Conservation (phyloP, 139 green algal species). For the Desmodesmus armatus region DNA sequence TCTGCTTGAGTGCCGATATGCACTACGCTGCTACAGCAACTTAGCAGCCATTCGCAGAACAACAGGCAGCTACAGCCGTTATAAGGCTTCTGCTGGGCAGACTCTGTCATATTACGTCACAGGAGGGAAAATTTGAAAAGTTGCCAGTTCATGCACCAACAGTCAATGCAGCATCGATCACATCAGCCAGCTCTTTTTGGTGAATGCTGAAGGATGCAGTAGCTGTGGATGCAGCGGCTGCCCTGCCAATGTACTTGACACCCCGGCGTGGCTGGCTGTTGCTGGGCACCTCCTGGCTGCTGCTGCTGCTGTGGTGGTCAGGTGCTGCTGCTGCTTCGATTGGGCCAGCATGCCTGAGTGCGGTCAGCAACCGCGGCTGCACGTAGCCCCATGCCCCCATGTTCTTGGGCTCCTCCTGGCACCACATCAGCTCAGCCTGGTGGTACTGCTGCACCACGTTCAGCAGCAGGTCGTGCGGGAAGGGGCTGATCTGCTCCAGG, state of each 20-base stretch:
- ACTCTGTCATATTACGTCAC: too few relatives aligned
- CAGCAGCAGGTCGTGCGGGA: slow-evolving; percentile 79
- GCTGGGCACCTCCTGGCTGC: neutral
- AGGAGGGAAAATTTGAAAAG: too few relatives aligned
- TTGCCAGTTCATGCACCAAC: too few relatives aligned
- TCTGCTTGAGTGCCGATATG: too few relatives aligned
- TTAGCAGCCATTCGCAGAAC: too few relatives aligned
- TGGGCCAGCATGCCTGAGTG: slow-evolving; percentile 50
- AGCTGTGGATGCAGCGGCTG: slow-evolving; percentile 59
- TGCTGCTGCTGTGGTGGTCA: neutral
- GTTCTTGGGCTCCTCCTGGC: slow-evolving; percentile 88
- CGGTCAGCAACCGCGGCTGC: slow-evolving; percentile 60
- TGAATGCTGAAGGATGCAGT: slow-evolving; percentile 73
- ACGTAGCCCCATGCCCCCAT: slow-evolving; percentile 79
- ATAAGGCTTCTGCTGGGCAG: too few relatives aligned
- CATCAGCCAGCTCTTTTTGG: slow-evolving; percentile 55
- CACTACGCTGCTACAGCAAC: too few relatives aligned
- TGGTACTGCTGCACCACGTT: slow-evolving; percentile 63
- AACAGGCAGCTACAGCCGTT: too few relatives aligned
- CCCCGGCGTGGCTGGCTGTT: neutral
- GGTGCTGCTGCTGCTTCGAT: neutral
- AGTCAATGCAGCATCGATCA: slow-evolving; percentile 62
- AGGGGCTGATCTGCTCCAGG: slow-evolving; percentile 87
- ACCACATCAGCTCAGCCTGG: slow-evolving; percentile 81
- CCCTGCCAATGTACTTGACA: slow-evolving; percentile 70